Percentiles rank a stretch among this genome's conserved stretches.
Conservation (phyloP, 176 grass and related monocot genomes). For the Oryza rufipogon region DNA sequence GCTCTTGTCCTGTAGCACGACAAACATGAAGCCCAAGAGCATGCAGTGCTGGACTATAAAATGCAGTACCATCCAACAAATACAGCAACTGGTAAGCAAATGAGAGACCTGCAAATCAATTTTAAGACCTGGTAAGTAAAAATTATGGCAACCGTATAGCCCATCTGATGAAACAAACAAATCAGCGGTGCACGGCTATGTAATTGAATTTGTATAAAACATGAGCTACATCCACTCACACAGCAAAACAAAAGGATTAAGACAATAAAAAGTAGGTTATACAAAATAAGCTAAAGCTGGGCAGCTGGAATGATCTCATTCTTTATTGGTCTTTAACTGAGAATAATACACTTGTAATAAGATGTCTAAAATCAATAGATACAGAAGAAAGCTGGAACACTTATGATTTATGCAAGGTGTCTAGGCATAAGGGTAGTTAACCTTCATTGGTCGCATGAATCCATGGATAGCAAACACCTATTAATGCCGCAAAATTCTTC, state of each 20-base stretch:
- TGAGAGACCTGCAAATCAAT: slow-evolving; percentile 60
- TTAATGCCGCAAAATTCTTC: slow-evolving; percentile 65
- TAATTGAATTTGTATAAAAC: not conserved
- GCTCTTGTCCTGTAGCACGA: slow-evolving; percentile 94
- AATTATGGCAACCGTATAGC: not conserved
- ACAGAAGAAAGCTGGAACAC: slow-evolving; percentile 20
- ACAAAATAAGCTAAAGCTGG: not conserved
- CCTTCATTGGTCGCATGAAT: slow-evolving; percentile 99
- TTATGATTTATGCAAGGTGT: slow-evolving; percentile 3
- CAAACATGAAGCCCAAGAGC: slow-evolving; percentile 91
- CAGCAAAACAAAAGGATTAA: not conserved
- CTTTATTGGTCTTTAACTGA: not conserved
- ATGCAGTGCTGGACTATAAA: slow-evolving; percentile 82
- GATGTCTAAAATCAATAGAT: slow-evolving; percentile 13
- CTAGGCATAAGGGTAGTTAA: slow-evolving; percentile 37
- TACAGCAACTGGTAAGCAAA: slow-evolving; percentile 97
- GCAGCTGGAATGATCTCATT: not conserved
- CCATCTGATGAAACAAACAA: slow-evolving; percentile 28
- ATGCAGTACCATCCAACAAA: slow-evolving; percentile 91
- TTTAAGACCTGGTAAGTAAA: slow-evolving; percentile 33
- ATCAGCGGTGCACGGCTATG: slow-evolving; percentile 3
- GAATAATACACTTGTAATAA: slow-evolving; percentile 10
- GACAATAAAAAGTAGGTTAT: slow-evolving; percentile 8
- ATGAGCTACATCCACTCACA: not conserved
- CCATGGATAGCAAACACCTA: slow-evolving; percentile 96